Evolutionary conservation across 352 stramenopile species (phyloP).

Genomic region (Peronospora destructor): DNA sequence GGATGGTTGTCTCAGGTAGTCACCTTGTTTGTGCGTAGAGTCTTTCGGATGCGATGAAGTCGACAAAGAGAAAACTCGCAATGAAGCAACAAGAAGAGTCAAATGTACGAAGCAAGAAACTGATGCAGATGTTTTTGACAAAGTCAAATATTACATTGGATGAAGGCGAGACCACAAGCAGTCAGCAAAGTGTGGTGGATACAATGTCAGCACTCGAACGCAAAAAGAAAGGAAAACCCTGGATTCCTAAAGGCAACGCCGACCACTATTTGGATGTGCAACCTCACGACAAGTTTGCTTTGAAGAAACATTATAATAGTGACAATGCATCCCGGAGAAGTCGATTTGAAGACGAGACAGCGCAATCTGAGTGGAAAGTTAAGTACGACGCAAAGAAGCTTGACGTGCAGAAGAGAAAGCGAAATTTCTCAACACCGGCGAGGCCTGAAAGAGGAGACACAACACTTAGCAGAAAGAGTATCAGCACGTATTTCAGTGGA

Average conservation of each 20-base stretch:
- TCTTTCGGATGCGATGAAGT: conserved; percentile 25
- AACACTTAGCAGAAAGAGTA: conserved; percentile 7
- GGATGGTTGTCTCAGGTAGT: neutral
- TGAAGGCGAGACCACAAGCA: conserved; percentile 12
- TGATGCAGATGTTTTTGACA: conserved; percentile 29
- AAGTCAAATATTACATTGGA: conserved; percentile 2
- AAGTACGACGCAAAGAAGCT: conserved; percentile 12
- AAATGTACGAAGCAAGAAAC: conserved; percentile 19
- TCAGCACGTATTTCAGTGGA: conserved; percentile 23
- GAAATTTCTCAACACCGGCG: conserved; percentile 5
- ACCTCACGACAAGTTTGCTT: conserved; percentile 5
- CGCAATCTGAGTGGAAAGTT: neutral
- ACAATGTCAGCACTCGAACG: conserved; percentile 3
- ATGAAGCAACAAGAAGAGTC: conserved; percentile 23
- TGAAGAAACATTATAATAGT: conserved; percentile 4
- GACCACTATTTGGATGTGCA: conserved; percentile 1
- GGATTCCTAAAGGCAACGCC: conserved; percentile 14
- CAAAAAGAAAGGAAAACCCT: conserved; percentile 15
- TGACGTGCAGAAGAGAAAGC: conserved; percentile 20
- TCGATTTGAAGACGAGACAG: conserved; percentile 2
- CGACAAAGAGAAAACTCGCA: conserved; percentile 24
- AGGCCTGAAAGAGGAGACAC: neutral
- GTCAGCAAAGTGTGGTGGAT: conserved; percentile 14
- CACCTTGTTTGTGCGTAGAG: conserved; percentile 10
- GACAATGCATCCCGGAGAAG: conserved; percentile 6